phyloP scores from a whole-genome alignment of 1,139 yeast genomes.

The Hemisphaericaspora xylanilytica region DNA sequence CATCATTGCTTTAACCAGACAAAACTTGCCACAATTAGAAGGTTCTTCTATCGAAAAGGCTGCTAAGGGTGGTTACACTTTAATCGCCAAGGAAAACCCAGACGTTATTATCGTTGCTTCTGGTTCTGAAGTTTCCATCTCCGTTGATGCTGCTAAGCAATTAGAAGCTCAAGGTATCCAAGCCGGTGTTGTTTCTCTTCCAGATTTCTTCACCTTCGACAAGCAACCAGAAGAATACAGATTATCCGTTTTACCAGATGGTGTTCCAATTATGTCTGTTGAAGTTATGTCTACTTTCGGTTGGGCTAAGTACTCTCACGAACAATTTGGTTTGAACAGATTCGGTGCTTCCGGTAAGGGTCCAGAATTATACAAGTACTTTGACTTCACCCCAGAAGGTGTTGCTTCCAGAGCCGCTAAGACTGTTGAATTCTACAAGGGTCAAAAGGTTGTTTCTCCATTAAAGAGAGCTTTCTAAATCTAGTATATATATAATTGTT shows the following conservation, averaged over 20 bases:
- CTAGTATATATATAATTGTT: neutral
- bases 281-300: conserved; percentile 93
- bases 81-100: conserved; percentile 61
- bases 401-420: conserved; percentile 82
- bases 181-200: conserved; percentile 85
- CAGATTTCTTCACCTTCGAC: conserved; percentile 91
- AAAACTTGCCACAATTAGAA: conserved; percentile 94
- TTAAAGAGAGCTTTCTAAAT: conserved; percentile 69
- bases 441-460: conserved; percentile 69
- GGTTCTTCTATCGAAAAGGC: conserved; percentile 94
- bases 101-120: conserved; percentile 83
- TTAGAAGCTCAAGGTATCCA: conserved; percentile 63
- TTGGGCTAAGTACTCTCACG: conserved; percentile 96
- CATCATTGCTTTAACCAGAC: conserved; percentile 92
- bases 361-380: conserved; percentile 74
- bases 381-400: conserved; percentile 93
- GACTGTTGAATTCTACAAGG: conserved; percentile 83
- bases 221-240: conserved; percentile 75
- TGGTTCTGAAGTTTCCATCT: conserved; percentile 91
- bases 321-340: conserved; percentile 92
- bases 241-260: conserved; percentile 89
- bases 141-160: conserved; percentile 77
- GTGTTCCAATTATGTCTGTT: conserved; percentile 88
- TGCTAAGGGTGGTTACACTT: conserved; percentile 89
- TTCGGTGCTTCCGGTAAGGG: conserved; percentile 98